Evolutionary conservation across 768 basidiomycete genomes (phyloP).

Genomic region (Mycena indigotica): DNA sequence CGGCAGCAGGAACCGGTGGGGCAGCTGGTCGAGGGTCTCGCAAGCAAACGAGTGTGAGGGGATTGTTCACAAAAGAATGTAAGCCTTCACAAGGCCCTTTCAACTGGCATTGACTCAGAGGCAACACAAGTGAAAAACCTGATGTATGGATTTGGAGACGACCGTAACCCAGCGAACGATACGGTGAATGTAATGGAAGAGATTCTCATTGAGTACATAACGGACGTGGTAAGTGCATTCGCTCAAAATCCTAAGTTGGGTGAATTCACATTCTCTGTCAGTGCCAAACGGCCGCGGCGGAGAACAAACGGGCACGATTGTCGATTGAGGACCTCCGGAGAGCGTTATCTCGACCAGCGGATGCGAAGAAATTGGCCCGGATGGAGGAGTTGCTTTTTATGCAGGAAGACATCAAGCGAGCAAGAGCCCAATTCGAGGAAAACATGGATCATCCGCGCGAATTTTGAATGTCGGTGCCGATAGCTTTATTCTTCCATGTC

Average conservation of each 20-base stretch:
- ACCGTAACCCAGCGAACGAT: constrained; percentile 83
- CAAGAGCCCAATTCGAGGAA: constrained; percentile 75
- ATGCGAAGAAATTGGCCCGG: constrained; percentile 88
- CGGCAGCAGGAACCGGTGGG: constrained; percentile 41
- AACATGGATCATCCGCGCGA: constrained; percentile 34
- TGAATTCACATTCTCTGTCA: constrained; percentile 29
- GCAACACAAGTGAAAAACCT: constrained; percentile 82
- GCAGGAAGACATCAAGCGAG: constrained; percentile 92
- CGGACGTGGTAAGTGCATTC: constrained; percentile 74
- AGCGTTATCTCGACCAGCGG: constrained; percentile 79
- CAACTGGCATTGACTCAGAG: too few species aligned
- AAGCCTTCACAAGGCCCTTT: constrained; percentile 37
- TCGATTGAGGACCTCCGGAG: constrained; percentile 86
- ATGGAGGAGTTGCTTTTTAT: constrained; percentile 92
- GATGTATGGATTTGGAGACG: constrained; percentile 95
- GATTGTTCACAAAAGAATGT: constrained; percentile 83
- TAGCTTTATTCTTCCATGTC: constrained; percentile 56
- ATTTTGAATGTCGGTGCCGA: constrained; percentile 19
- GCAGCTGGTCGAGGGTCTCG: constrained; percentile 51
- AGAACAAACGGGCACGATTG: constrained; percentile 70
- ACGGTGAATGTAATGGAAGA: constrained; percentile 93
- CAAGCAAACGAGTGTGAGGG: constrained; percentile 71
- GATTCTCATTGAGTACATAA: constrained; percentile 87
- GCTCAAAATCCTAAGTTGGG: background rate
- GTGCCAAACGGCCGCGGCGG: constrained; percentile 76